Evolutionary conservation across 768 basidiomycete species (phyloP), one percentile per base, ranked within the genome.

Genomic region (Amanita molliuscula): DNA sequence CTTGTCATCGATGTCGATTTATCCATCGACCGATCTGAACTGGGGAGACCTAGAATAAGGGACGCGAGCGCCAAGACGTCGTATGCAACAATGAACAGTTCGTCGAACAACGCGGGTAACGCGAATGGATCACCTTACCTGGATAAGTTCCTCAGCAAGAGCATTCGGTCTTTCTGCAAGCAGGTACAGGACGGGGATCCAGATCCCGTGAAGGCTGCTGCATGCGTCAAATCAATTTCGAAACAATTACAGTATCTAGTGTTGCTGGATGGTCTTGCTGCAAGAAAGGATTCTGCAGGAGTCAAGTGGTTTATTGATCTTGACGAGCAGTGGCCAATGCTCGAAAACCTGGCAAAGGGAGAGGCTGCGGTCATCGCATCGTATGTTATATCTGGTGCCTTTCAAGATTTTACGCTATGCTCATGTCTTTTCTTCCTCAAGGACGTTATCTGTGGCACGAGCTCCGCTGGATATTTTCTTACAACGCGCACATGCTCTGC

Each of bases 1-100:
- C 67, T 90, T 8, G 86, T 89, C 29, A 66, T 89, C 48, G 88
- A 90, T 60, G 72, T 88, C 52, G 82, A 86, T 56, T 75, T 90
- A 54, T 59, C 67, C 11, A 62, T 81, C 51, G 66, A 75, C 52
- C 66, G 62, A 20, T 59, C 61, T 9, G 61, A 73, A 40, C 60
- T 67, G 0, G 54, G 59, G 13, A 59, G 59, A 16, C 72, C 76
- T 3, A 61, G 53, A 10, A 57, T 81, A 21, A 64, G 62, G 18
- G 73, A 81, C 20, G 72, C 75, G 0, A 74, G 68, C 35, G 77
- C 87, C 56, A 89, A 86, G 61, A 85, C 82, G 2, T 81, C 84
- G 6, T 88, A 84, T 61, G 88, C 84, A 1, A 71, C 78, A 26
- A 66, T 74, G 7, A 70, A 70, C 51, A 65, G 62, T 25, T 60